These are phyloP conservation scores for Trichoderma sp. DNA, from an alignment of 2,329 filamentous ascomycete genomes.

Conservation along the genomic window DNA sequence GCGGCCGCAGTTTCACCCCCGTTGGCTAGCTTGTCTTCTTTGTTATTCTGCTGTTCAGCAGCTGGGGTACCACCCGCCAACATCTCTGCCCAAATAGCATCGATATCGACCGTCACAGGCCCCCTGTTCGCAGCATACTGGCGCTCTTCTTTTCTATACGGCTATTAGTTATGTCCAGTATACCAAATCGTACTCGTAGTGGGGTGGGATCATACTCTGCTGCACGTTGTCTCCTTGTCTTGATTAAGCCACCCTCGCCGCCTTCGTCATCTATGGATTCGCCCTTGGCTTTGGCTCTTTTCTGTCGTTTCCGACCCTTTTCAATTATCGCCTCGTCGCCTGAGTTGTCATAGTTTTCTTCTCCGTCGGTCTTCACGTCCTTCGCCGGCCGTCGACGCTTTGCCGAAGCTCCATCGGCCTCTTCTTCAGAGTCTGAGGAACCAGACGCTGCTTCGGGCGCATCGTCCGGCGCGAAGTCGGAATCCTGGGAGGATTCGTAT, in stretches of 20 bases:
- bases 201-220: conserved; percentile 50
- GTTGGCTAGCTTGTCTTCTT: conserved; percentile 15
- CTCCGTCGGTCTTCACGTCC: conserved; percentile 36
- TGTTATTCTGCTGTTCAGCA: not conserved
- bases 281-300: conserved; percentile 42
- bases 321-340: conserved; percentile 70
- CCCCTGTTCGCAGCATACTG: conserved; percentile 51
- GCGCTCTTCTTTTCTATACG: conserved; percentile 54
- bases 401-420: conserved; percentile 29
- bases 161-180: not conserved
- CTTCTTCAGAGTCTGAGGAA: conserved; percentile 51
- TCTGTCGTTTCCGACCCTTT: conserved; percentile 55
- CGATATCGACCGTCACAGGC: conserved; percentile 68
- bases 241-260: conserved; percentile 63
- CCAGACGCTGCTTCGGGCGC: conserved; percentile 47
- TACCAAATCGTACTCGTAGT: not conserved
- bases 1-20: not conserved
- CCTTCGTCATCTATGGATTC: conserved; percentile 49
- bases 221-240: conserved; percentile 69
- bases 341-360: conserved; percentile 60
- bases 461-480: conserved; percentile 66
- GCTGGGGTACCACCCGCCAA: conserved; percentile 39
- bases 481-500: conserved; percentile 70
- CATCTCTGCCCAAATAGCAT: conserved; percentile 70
- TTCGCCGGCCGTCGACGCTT: conserved; percentile 27